Base-by-base conservation (phyloP, 2,329 filamentous ascomycete species). In the Colletotrichum tofieldiae region DNA sequence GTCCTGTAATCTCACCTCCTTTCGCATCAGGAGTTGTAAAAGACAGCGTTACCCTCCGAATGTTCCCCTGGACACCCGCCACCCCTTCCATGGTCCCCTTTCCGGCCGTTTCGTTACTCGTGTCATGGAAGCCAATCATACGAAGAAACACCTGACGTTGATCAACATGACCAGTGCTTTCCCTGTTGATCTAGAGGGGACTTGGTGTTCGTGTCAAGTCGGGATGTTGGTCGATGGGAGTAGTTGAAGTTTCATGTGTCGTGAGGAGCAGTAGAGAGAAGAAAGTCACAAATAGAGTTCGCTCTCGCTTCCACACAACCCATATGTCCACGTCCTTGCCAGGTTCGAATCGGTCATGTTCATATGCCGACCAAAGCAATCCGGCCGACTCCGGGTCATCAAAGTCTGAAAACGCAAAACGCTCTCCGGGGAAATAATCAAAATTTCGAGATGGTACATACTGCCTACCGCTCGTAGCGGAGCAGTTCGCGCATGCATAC, bases 61-160 rank as follows among this genome's bases (percentile, higher is more conserved):
- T 45, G 29, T 47, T 32, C 54, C 67, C 14, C 41, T 39, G 29
- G 56, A 62, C 54, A 32, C 66, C 54, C 35, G 29, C 41, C 39
- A 39, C 49, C 39, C 37, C 65, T 26, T 47, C 29, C 52, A 20
- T 56, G 51, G 29, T 29, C 29, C 65, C 32, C 45, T 26, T 20
- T 60, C 45, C n/a, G 18, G 41, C 56, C 62, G 23, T 70, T 59
- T 61, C 54, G 56, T 51, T 54, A 60, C 54, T 59, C 61, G 41
- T 72, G 60, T 70, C 60, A 55, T 64, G 47, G 32, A 49, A 35
- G 56, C 45, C 37, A 62, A 60, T 54, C 56, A 39, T 58, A 52
- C 29, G 56, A 65, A 62, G 62, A 71, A 62, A 66, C 62, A 49
- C 67, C 55, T 43, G 41, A 61, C 71, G 47, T 61, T 62, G 55